Conservation (phyloP, 2,329 filamentous ascomycete species). For the Leptographium radiaticola region DNA sequence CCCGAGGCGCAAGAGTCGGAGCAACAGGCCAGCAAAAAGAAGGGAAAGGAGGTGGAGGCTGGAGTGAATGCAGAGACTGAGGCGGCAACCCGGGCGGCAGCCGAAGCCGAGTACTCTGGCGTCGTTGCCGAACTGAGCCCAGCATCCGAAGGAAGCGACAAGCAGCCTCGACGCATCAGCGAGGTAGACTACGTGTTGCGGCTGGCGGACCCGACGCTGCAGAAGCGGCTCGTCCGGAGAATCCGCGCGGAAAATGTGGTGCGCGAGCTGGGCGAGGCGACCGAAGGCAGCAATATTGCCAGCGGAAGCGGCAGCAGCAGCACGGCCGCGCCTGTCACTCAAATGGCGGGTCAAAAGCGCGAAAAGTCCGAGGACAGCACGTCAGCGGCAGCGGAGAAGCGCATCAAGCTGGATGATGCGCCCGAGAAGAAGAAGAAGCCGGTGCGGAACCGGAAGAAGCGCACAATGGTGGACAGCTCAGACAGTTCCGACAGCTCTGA, state of each 20-base stretch:
- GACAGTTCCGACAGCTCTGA: slow-evolving; percentile 26
- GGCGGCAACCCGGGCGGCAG: neutral
- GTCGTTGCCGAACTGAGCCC: slow-evolving; percentile 36
- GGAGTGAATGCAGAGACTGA: neutral
- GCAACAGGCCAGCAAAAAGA: neutral
- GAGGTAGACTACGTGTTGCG: slow-evolving; percentile 36
- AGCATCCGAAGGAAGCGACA: slow-evolving; percentile 25
- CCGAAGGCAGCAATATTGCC: slow-evolving; percentile 8
- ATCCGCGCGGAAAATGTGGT: slow-evolving; percentile 49
- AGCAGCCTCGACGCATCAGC: slow-evolving; percentile 24
- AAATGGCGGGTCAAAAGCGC: neutral
- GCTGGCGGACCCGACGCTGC: slow-evolving; percentile 35
- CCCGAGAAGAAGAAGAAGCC: slow-evolving; percentile 30
- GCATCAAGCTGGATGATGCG: slow-evolving; percentile 31
- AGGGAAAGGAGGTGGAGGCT: neutral
- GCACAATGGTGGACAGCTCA: slow-evolving; percentile 22
- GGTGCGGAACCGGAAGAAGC: slow-evolving; percentile 34
- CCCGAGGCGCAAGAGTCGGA: slow-evolving; percentile 23
- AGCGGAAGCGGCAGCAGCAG: slow-evolving; percentile 13
- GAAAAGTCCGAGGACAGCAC: neutral
- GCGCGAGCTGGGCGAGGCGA: slow-evolving; percentile 12
- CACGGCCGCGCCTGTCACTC: neutral
- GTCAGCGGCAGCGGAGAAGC: slow-evolving; percentile 21
- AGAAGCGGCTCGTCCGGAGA: slow-evolving; percentile 44
- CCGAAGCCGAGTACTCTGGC: slow-evolving; percentile 33